A percentile compares a stretch with the other conserved stretches of the same genome.
Conservation (phyloP, 2,329 filamentous ascomycete genomes). For the Pseudocercospora pini-densiflorae region DNA sequence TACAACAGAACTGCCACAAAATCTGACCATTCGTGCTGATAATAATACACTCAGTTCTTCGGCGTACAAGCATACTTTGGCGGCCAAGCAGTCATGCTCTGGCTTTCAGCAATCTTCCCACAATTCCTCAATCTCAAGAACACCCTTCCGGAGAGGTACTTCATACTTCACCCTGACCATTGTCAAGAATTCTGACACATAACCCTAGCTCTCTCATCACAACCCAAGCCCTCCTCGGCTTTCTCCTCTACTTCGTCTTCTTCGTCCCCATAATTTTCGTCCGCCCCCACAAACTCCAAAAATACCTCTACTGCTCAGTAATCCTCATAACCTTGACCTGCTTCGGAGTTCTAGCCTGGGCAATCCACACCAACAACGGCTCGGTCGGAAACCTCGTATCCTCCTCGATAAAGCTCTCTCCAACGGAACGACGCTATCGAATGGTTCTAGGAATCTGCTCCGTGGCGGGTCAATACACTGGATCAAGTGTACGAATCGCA, state of each 20-base stretch:
- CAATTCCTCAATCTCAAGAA: slow-evolving; percentile 31
- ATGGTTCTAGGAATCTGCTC: slow-evolving; percentile 7
- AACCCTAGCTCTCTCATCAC: slow-evolving; percentile 16
- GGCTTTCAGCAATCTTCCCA: slow-evolving; percentile 29
- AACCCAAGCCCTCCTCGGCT: slow-evolving; percentile 11
- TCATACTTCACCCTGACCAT: neutral
- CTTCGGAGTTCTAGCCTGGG: slow-evolving; percentile 12
- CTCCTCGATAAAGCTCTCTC: neutral
- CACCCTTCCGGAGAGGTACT: slow-evolving; percentile 23
- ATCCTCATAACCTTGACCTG: slow-evolving; percentile 2
- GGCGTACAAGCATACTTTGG: slow-evolving; percentile 33
- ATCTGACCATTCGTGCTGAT: neutral
- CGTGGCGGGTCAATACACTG: slow-evolving; percentile 9
- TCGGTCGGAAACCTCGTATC: neutral
- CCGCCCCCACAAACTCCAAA: slow-evolving; percentile 8
- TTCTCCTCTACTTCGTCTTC: slow-evolving; percentile 12
- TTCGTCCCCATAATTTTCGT: slow-evolving; percentile 14
- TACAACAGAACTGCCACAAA: neutral
- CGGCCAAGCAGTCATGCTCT: slow-evolving; percentile 28
- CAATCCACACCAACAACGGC: slow-evolving; percentile 6
- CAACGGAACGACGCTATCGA: neutral
- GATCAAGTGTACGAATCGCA: neutral
- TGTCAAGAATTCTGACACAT: neutral
- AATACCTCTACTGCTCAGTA: slow-evolving; percentile 1
- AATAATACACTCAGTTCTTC: slow-evolving; percentile 10